phyloP scores from a whole-genome alignment of 768 basidiomycete species.

The Fibroporia radiculosa region DNA sequence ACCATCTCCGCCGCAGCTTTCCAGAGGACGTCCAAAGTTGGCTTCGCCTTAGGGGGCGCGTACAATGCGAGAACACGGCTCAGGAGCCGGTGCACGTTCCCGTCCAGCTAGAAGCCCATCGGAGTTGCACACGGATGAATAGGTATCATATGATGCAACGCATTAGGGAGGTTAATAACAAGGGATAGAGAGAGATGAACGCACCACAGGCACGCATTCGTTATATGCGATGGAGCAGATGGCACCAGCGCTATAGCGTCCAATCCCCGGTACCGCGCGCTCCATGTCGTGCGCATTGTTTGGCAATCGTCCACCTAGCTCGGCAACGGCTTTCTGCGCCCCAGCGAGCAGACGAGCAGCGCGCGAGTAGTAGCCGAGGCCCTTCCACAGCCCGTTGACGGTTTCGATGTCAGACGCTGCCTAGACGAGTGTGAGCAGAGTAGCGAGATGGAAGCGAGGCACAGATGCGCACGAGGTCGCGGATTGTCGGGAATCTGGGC shows the following conservation, averaged over 20 bases:
- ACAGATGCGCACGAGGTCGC: slow-evolving; percentile 49
- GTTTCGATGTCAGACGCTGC: slow-evolving; percentile 70
- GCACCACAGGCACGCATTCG: slow-evolving; percentile 73
- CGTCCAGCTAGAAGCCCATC: slow-evolving; percentile 57
- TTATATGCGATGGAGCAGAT: slow-evolving; percentile 87
- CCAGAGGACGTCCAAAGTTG: slow-evolving; percentile 80
- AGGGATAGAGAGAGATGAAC: slow-evolving; percentile 31
- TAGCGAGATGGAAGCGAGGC: slow-evolving; percentile 9
- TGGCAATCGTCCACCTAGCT: slow-evolving; percentile 66
- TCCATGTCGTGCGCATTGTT: slow-evolving; percentile 77
- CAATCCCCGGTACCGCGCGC: slow-evolving; percentile 78
- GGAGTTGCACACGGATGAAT: not conserved
- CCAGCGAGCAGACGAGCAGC: slow-evolving; percentile 76
- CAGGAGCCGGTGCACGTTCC: slow-evolving; percentile 83
- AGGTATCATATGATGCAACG: not conserved
- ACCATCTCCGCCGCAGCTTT: slow-evolving; percentile 66
- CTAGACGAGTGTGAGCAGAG: slow-evolving; percentile 16
- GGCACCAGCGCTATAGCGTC: slow-evolving; percentile 81
- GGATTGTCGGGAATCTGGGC: slow-evolving; percentile 72
- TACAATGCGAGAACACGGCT: slow-evolving; percentile 79
- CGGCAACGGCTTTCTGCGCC: slow-evolving; percentile 69
- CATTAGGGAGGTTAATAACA: too few relatives aligned
- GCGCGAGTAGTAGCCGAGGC: slow-evolving; percentile 85
- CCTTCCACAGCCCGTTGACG: slow-evolving; percentile 88
- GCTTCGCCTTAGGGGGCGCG: slow-evolving; percentile 73